Evolutionary conservation across 331 rosid genomes (phyloP).

Genomic region (Rhamnella rubrinervis): DNA sequence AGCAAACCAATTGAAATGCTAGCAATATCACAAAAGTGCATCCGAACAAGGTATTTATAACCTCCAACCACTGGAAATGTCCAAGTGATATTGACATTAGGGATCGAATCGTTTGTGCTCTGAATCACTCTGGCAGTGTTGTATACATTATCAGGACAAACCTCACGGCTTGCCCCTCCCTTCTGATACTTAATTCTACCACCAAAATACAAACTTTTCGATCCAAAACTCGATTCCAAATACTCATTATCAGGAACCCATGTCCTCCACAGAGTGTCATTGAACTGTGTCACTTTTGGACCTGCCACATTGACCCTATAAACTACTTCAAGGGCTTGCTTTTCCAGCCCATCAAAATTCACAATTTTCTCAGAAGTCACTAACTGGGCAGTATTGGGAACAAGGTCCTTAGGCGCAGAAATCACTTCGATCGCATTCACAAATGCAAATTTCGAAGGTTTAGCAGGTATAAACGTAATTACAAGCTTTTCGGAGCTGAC

Average conservation of each 20-base stretch:
- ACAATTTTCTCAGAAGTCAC: constrained; percentile 26
- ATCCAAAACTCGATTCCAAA: constrained; percentile 39
- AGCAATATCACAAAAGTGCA: constrained; percentile 94
- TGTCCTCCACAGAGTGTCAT: constrained; percentile 88
- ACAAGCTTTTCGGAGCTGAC: constrained; percentile 49
- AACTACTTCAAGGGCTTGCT: constrained; percentile 72
- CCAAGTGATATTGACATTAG: constrained; percentile 75
- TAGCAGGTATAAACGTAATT: constrained; percentile 56
- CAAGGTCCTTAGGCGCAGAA: constrained; percentile 86
- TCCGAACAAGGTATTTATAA: constrained; percentile 57
- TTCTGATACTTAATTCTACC: constrained; percentile 62
- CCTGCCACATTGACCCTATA: constrained; percentile 86
- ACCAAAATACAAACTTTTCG: constrained; percentile 54
- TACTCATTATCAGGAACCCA: constrained; percentile 77
- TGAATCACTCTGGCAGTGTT: constrained; percentile 73
- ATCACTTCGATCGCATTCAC: constrained; percentile 90
- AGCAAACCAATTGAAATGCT: constrained; percentile 64
- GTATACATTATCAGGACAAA: constrained; percentile 91
- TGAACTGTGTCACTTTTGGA: constrained; percentile 84
- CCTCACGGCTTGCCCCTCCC: constrained; percentile 87
- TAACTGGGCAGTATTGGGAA: constrained; percentile 54
- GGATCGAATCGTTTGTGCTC: constrained; percentile 58
- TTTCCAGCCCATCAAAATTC: constrained; percentile 42
- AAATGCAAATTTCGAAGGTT: constrained; percentile 54
- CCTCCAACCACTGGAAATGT: constrained; percentile 56